Evolutionary conservation across 2,329 filamentous ascomycete genomes (phyloP), one percentile per base, ranked within the genome.

Genomic region (Fusarium tupiense): DNA sequence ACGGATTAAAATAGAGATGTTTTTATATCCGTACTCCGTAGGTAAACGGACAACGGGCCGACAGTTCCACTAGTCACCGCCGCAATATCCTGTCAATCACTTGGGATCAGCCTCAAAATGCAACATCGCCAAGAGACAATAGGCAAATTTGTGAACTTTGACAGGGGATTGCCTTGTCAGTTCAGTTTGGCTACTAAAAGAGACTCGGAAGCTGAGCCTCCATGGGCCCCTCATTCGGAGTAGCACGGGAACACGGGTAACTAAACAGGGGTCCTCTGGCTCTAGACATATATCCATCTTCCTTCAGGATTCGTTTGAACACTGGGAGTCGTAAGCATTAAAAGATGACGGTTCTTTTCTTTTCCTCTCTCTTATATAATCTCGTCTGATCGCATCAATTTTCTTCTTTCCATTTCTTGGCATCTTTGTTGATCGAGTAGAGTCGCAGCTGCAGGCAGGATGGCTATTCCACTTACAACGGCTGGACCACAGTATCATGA

Each of bases 121-220:
- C 31, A 59, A 49, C 33, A 37, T 50, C n/a, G 31, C 41, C 56
- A 59, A 59, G 41, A 37, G 41, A 29, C 24, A 14, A 52, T 19
- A 50, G 24, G 41, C 56, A 59, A 12, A 29, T 31, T 50, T 20
- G 14, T 20, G 10, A 38, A 37, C 31, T 13, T 50, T 59, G 31
- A 37, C 41, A 59, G 56, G 56, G 56, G 13, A 29, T 59, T 49
- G 41, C 31, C 43, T 35, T 37, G 41, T 50, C 56, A 49, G 6
- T 31, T n/a, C 41, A 59, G 24, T 35, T 37, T 31, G 43, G 20
- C 43, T 56, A 37, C 35, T 49, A 24, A 56, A 56, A 20, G n/a
- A 38, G 53, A 5, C n/a, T 44, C 64, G 64, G 56, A 69, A 44
- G 64, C 35, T 69, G 64, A 62, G 49, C 64, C 56, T 69, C 64